Evolutionary conservation across 2,329 filamentous ascomycete genomes (phyloP).

Genomic region (Nothophaeocryptopus gaeumannii): DNA sequence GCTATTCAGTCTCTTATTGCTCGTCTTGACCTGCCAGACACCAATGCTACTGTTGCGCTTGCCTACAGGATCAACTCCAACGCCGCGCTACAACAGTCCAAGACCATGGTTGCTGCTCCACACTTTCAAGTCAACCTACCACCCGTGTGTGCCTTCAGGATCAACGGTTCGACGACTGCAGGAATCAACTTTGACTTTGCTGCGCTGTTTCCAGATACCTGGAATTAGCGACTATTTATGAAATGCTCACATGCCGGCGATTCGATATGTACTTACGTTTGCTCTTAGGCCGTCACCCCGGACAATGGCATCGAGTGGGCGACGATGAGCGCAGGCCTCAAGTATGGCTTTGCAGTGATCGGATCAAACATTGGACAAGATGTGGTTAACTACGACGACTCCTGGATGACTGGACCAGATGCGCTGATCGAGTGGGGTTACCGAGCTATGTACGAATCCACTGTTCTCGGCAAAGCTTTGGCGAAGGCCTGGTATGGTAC

Average conservation of each 20-base stretch:
- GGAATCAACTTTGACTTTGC: background rate
- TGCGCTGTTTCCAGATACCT: background rate
- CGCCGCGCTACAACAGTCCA: background rate
- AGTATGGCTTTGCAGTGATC: background rate
- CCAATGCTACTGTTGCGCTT: background rate
- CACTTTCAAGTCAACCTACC: background rate
- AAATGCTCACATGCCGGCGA: background rate
- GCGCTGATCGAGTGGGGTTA: background rate
- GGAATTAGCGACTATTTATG: background rate
- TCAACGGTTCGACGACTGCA: background rate
- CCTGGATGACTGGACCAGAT: background rate
- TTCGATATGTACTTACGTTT: too few species aligned
- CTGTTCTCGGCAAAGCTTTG: background rate
- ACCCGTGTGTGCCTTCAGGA: background rate
- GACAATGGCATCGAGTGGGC: background rate
- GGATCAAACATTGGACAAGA: conserved; percentile 1
- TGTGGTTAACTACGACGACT: background rate
- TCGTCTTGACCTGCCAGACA: background rate
- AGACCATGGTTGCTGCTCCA: background rate
- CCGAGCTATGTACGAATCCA: background rate
- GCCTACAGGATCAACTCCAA: background rate
- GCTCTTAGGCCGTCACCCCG: background rate
- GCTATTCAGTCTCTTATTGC: background rate
- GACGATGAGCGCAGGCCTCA: background rate
- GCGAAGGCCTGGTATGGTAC: conserved; percentile 31